A percentile compares a stretch with the other conserved stretches of the same genome.
Evolutionary conservation across 2,329 filamentous ascomycete species (phyloP).

Genomic region (Fusarium sp.): DNA sequence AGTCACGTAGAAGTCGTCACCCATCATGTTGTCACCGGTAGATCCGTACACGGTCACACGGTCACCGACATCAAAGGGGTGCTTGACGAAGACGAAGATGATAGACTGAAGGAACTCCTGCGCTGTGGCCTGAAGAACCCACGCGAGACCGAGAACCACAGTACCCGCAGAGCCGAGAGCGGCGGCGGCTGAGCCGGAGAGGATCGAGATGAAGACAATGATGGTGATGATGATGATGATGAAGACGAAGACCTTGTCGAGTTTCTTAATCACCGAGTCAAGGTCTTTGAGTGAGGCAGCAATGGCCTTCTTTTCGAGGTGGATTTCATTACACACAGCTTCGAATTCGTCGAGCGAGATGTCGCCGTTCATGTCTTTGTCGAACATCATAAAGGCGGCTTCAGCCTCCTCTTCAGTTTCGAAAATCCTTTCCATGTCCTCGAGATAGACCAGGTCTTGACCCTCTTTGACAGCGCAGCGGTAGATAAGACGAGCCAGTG

Average conservation of each 20-base stretch:
- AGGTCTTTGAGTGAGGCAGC: constrained; percentile 94
- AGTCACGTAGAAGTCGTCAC: constrained; percentile 96
- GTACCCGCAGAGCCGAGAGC: constrained; percentile 92
- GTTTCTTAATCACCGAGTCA: constrained; percentile 90
- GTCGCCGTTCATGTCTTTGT: constrained; percentile 96
- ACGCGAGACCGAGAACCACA: constrained; percentile 87
- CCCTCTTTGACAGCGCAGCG: constrained; percentile 83
- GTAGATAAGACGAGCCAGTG: constrained; percentile 87
- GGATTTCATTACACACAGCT: constrained; percentile 92
- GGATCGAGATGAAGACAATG: constrained; percentile 88
- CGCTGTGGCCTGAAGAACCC: constrained; percentile 91
- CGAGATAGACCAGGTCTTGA: constrained; percentile 79
- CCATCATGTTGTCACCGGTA: constrained; percentile 79
- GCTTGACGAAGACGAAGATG: constrained; percentile 96
- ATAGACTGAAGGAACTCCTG: constrained; percentile 95
- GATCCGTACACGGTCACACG: constrained; percentile 92
- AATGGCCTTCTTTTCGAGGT: constrained; percentile 93
- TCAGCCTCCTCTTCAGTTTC: constrained; percentile 86
- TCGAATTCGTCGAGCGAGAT: constrained; percentile 96
- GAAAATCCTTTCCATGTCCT: constrained; percentile 84
- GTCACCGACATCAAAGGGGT: constrained; percentile 96
- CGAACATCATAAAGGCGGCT: constrained; percentile 90
- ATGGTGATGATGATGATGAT: constrained; percentile 83
- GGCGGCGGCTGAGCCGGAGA: constrained; percentile 89
- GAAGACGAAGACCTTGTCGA: constrained; percentile 90